phyloP scores from a whole-genome alignment of 2,329 filamentous ascomycete species.

The Stemphylium lycopersici region DNA sequence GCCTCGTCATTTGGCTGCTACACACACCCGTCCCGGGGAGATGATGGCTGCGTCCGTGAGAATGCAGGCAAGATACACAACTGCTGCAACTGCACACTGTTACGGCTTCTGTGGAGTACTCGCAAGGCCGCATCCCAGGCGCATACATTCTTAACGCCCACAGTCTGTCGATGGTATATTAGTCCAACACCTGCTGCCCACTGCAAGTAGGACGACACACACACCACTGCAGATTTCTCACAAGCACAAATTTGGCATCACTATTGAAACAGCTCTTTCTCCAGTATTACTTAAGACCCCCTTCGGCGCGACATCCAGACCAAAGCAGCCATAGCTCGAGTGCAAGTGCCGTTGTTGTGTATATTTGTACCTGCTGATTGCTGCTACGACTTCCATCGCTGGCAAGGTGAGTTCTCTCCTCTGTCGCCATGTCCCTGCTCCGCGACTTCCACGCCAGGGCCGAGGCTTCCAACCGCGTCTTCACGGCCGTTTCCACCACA shows the following conservation, averaged over 20 bases:
- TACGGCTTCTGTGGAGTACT: constrained; percentile 31
- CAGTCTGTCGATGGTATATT: constrained; percentile 32
- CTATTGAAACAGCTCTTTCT: constrained; percentile 44
- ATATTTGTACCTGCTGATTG: constrained; percentile 20
- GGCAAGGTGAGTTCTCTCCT: constrained; percentile 32
- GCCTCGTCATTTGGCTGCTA: constrained; percentile 33
- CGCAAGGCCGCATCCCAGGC: constrained; percentile 29
- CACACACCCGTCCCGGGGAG: constrained; percentile 38
- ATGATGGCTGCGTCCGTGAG: constrained; percentile 32
- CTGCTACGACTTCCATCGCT: constrained; percentile 15
- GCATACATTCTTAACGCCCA: constrained; percentile 27
- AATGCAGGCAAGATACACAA: constrained; percentile 38
- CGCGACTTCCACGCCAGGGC: constrained; percentile 27
- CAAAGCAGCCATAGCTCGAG: neutral
- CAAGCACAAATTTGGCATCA: constrained; percentile 35
- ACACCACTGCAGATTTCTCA: constrained; percentile 32
- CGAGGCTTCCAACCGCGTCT: constrained; percentile 25
- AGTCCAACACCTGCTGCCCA: constrained; percentile 38
- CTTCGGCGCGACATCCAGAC: neutral
- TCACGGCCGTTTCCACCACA: constrained; percentile 9
- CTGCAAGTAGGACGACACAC: constrained; percentile 26
- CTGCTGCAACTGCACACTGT: constrained; percentile 39
- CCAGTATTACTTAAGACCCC: constrained; percentile 33
- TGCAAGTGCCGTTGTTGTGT: constrained; percentile 14
- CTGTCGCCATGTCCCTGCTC: constrained; percentile 8